Percentiles rank a stretch among this genome's conserved stretches.
Evolutionary conservation across 768 basidiomycete species (phyloP).

Genomic region (Hypsizygus marmoreus): DNA sequence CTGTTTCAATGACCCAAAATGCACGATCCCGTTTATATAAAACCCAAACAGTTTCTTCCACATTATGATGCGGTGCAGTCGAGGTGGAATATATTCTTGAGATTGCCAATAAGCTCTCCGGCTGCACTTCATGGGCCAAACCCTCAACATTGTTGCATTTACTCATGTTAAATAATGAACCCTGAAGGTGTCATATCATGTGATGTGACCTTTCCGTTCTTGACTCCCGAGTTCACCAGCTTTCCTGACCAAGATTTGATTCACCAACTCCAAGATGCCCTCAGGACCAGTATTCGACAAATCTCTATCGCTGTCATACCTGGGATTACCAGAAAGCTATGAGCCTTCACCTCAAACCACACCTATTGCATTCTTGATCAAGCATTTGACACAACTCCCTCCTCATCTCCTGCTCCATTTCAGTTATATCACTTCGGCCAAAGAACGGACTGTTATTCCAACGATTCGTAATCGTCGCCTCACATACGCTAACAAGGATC

Average conservation of each 20-base stretch:
- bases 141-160: constrained; percentile 5
- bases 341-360: constrained; percentile 57
- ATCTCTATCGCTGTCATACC: constrained; percentile 39
- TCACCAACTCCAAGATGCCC: constrained; percentile 14
- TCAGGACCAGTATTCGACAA: constrained; percentile 31
- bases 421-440: constrained; percentile 54
- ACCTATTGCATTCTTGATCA: constrained; percentile 64
- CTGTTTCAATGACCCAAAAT: too few species aligned
- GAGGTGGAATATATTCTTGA: too few species aligned
- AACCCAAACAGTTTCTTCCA: too few species aligned
- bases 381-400: constrained; percentile 65
- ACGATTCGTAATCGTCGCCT: constrained; percentile 74
- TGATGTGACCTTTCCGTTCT: constrained; percentile 15
- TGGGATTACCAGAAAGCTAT: constrained; percentile 62
- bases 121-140: background rate
- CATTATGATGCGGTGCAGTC: too few species aligned
- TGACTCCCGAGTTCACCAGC: background rate
- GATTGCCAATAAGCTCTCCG: too few species aligned
- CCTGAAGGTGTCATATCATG: background rate
- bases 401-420: constrained; percentile 56
- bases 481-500: constrained; percentile 56
- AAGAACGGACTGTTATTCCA: constrained; percentile 62
- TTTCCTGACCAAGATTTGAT: background rate
- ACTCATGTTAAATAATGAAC: constrained; percentile 1
- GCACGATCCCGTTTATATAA: too few species aligned